phyloP scores from a whole-genome alignment of 2,329 filamentous ascomycete species.

The Teratosphaeria nubilosa region DNA sequence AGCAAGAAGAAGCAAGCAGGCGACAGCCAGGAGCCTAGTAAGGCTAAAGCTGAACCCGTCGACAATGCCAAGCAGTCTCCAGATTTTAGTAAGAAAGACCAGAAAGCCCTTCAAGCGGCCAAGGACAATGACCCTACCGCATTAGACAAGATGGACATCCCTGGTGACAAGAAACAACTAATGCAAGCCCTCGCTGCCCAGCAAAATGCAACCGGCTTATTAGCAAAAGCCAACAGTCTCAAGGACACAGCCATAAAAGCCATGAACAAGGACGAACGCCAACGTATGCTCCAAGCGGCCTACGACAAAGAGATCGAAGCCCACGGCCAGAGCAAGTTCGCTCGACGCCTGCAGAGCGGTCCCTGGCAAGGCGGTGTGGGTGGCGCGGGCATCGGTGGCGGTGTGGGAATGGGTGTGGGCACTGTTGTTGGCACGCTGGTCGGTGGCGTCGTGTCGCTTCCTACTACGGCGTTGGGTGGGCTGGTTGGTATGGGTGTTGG shows the following conservation, averaged over 20 bases:
- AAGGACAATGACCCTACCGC: not conserved
- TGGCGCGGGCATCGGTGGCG: conserved; percentile 34
- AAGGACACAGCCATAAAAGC: conserved; percentile 8
- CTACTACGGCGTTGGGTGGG: conserved; percentile 30
- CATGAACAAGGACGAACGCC: conserved; percentile 17
- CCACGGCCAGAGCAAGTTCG: conserved; percentile 20
- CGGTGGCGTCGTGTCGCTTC: conserved; percentile 30
- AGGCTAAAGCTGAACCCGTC: not conserved
- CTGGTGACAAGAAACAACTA: conserved; percentile 11
- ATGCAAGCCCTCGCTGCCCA: conserved; percentile 13
- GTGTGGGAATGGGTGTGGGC: conserved; percentile 31
- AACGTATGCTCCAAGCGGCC: conserved; percentile 18
- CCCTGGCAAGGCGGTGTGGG: conserved; percentile 32
- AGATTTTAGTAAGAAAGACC: not conserved
- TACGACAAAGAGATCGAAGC: conserved; percentile 24
- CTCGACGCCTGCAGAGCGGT: conserved; percentile 20
- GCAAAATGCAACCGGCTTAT: conserved; percentile 14
- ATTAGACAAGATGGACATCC: not conserved
- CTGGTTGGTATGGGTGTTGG: conserved; percentile 33
- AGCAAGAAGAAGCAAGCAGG: not conserved
- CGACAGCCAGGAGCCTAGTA: not conserved
- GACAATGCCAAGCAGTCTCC: not conserved
- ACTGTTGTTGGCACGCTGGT: conserved; percentile 33
- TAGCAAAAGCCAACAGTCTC: conserved; percentile 8
- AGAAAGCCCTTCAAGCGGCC: not conserved